phyloP scores from a whole-genome alignment of 2,329 filamentous ascomycete species.

The Xylaria polymorpha region DNA sequence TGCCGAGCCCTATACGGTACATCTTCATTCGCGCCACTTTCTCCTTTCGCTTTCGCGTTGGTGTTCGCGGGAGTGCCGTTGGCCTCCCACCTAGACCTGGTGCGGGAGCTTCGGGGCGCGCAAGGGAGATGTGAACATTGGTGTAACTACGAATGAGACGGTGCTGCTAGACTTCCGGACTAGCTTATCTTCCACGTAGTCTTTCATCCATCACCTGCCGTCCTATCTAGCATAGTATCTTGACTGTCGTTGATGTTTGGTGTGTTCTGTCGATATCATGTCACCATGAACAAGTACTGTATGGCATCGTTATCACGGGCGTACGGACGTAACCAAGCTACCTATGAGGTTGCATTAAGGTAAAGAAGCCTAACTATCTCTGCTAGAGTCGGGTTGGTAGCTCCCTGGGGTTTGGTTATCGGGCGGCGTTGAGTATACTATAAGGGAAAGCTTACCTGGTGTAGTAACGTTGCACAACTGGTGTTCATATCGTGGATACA shows the following conservation, averaged over 20 bases:
- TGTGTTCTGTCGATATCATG: background rate
- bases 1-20: background rate
- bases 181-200: background rate
- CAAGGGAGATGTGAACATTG: background rate
- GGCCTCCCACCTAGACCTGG: background rate
- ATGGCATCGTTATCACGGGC: background rate
- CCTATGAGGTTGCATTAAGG: constrained; percentile 8
- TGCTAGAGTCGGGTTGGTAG: background rate
- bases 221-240: background rate
- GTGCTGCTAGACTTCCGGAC: background rate
- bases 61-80: background rate
- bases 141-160: background rate
- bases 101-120: background rate
- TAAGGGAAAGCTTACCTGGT: background rate
- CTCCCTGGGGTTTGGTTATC: background rate
- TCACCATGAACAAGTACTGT: constrained; percentile 7
- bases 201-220: too few species aligned
- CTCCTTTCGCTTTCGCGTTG: background rate
- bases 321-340: constrained; percentile 10
- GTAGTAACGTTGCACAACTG: constrained; percentile 35
- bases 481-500: constrained; percentile 15
- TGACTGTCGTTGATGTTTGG: background rate
- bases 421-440: background rate
- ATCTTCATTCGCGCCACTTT: background rate
- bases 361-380: constrained; percentile 8